Conservation (phyloP, 2,329 filamentous ascomycete genomes). For the Parastagonospora avenae region DNA sequence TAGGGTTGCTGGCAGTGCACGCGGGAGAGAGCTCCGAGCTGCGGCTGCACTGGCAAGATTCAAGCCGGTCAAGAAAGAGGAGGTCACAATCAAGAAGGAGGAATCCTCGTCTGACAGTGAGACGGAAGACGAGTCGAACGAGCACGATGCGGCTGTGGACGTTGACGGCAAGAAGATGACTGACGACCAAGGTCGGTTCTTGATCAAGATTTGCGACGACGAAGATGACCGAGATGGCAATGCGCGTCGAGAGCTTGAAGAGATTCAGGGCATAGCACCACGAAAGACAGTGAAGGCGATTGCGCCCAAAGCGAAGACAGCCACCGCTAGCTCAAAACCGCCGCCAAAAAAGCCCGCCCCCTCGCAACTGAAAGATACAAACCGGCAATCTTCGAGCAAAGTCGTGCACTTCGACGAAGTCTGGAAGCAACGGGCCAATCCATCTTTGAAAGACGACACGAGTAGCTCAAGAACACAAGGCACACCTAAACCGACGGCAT, state of each 20-base stretch:
- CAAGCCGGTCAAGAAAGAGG: slow-evolving; percentile 57
- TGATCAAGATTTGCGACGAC: slow-evolving; percentile 78
- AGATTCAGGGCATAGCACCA: slow-evolving; percentile 60
- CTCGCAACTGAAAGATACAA: neutral
- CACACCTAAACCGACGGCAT: slow-evolving; percentile 36
- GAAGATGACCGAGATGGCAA: slow-evolving; percentile 56
- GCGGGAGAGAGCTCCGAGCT: slow-evolving; percentile 76
- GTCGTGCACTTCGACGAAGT: slow-evolving; percentile 23
- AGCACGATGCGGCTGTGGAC: slow-evolving; percentile 63
- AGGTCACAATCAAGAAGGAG: slow-evolving; percentile 44
- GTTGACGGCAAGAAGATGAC: slow-evolving; percentile 67
- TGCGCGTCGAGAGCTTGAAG: slow-evolving; percentile 64
- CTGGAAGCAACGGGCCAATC: slow-evolving; percentile 19
- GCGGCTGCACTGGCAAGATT: slow-evolving; percentile 79
- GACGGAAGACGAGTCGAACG: slow-evolving; percentile 43
- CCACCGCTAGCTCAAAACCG: neutral
- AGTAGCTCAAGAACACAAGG: slow-evolving; percentile 2
- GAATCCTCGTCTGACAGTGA: slow-evolving; percentile 37
- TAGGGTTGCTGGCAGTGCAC: slow-evolving; percentile 73
- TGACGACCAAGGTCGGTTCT: slow-evolving; percentile 66
- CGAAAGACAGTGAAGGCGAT: slow-evolving; percentile 10
- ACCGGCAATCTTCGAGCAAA: slow-evolving; percentile 1
- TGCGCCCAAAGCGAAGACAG: neutral
- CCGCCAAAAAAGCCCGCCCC: neutral
- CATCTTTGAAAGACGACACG: neutral